A percentile compares a stretch with the other conserved stretches of the same genome.
Evolutionary conservation across 2,329 filamentous ascomycete species (phyloP).

Genomic region (Penicillium nordicum): DNA sequence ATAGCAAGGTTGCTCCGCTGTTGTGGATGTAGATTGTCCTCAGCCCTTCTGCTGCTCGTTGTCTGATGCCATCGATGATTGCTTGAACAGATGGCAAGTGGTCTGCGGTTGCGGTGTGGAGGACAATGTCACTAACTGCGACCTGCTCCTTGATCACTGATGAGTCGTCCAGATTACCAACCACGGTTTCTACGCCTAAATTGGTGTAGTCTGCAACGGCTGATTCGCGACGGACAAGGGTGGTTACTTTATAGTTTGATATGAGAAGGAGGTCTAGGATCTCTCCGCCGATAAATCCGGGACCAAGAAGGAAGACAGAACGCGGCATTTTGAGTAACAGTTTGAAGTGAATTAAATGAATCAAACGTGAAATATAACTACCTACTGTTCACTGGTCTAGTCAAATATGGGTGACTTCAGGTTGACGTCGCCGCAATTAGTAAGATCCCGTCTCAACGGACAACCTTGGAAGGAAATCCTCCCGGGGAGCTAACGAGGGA

Average conservation of each 20-base stretch:
- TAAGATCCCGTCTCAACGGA: neutral
- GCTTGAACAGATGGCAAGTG: slow-evolving; percentile 46
- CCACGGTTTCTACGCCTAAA: slow-evolving; percentile 27
- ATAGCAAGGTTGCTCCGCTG: neutral
- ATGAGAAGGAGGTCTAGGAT: slow-evolving; percentile 45
- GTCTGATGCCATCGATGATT: slow-evolving; percentile 44
- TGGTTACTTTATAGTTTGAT: slow-evolving; percentile 45
- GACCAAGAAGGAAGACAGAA: neutral
- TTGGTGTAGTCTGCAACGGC: slow-evolving; percentile 39
- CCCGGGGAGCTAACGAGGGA: too few relatives aligned
- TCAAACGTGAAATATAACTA: neutral
- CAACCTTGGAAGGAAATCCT: too few relatives aligned
- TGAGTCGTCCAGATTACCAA: neutral
- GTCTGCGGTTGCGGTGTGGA: slow-evolving; percentile 52
- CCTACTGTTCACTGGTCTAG: neutral
- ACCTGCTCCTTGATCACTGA: slow-evolving; percentile 28
- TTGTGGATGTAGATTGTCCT: slow-evolving; percentile 50
- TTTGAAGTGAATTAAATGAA: too few relatives aligned
- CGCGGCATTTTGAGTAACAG: neutral
- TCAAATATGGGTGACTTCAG: neutral
- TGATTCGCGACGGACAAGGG: slow-evolving; percentile 35
- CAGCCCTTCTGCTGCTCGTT: slow-evolving; percentile 37
- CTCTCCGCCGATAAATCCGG: slow-evolving; percentile 40
- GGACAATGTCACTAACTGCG: slow-evolving; percentile 43
- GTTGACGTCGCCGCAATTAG: neutral